Evolutionary conservation across 2,329 filamentous ascomycete genomes (phyloP).

Genomic region (Eutypella sp.): DNA sequence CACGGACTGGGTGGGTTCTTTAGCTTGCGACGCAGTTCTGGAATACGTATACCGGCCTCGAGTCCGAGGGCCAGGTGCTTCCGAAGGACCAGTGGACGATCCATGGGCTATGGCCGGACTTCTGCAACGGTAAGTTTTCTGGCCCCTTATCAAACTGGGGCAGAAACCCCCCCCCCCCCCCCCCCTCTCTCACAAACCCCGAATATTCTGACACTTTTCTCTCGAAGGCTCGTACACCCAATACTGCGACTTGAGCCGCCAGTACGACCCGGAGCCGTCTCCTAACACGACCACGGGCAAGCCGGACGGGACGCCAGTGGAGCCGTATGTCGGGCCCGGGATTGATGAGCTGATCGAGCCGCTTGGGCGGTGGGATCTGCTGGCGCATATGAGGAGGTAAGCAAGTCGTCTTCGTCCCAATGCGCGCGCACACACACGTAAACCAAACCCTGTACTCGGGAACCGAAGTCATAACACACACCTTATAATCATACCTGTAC

Average conservation of each 20-base stretch:
- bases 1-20: constrained; percentile 1
- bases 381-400: constrained; percentile 60
- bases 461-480: no score
- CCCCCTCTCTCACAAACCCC: no score
- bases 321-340: constrained; percentile 51
- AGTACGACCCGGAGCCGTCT: constrained; percentile 57
- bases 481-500: no score
- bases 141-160: no score
- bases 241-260: constrained; percentile 60
- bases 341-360: constrained; percentile 55
- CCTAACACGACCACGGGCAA: constrained; percentile 60
- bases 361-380: constrained; percentile 54
- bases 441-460: no score
- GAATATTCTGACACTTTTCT: constrained; percentile 24
- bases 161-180: no score
- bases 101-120: constrained; percentile 56
- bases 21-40: constrained; percentile 59
- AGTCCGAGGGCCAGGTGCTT: constrained; percentile 52
- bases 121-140: constrained; percentile 40
- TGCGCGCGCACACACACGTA: background rate
- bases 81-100: constrained; percentile 54
- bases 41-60: constrained; percentile 58
- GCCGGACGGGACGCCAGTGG: constrained; percentile 47
- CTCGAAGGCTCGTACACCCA: constrained; percentile 57
- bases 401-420: background rate